Evolutionary conservation across 495 filamentous ascomycete genomes (phyloP), one percentile per base, ranked within the genome.

Genomic region (Penicillium pancosmium): DNA sequence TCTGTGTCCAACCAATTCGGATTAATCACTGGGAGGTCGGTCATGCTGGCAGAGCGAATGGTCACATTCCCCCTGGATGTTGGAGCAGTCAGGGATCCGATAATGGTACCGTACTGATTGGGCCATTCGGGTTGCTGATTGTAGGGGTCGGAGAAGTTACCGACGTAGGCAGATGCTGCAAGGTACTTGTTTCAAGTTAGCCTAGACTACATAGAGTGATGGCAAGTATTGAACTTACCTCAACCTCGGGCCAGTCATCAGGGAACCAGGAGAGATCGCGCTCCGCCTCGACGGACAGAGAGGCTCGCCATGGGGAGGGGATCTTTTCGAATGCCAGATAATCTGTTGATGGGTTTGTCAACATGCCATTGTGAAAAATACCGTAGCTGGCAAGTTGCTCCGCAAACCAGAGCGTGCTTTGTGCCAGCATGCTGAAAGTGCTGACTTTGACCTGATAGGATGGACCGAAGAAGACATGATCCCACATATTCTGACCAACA

Each of bases 191-290:
- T 11, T 13, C 13, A 15, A 1, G 4, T 62, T 34, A 65, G 53
- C 36, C 10, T 55, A 12, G 11, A 27, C 11, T 21, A 44, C 12
- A 15, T 46, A n/a, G 13, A 15, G 23, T 6, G 4, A 34, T 44
- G 41, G 35, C 2, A 36, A 44, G 19, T 35, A 47, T 34, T 19
- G n/a, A 21, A 34, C 55, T 49, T 60, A 73, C 72, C 67, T 85
- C 81, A n/a, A 84, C 59, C 21, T 86, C 82, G 0, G 84, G 85
- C 84, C 84, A 88, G 61, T 87, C 84, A 0, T 54, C 11, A 0
- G 83, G 77, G 50, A 81, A 82, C 40, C 51, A 51, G 16, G 61
- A 57, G 7, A 86, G 76, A 38, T 66, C 68, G 1, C 52, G n/a
- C 15, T 68, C 41, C 12, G 68, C 63, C 44, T 55, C 35, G 1